Percentiles rank a stretch among this genome's conserved stretches.
phyloP scores from a whole-genome alignment of 1,284 basidiomycete genomes.

The Rhodotorula sp. region DNA sequence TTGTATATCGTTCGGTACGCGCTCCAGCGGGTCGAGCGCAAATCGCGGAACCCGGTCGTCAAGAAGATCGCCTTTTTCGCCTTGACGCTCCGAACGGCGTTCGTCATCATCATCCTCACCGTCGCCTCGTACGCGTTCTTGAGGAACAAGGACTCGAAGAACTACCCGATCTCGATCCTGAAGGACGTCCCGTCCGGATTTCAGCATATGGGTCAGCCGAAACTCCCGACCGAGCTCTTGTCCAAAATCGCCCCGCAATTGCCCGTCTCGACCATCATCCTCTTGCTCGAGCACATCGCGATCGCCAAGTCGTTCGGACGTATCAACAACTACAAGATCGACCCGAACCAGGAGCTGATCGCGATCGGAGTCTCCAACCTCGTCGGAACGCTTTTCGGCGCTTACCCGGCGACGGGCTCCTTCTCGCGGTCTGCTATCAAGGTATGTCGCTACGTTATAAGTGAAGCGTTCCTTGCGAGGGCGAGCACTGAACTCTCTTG shows the following conservation, averaged over 20 bases:
- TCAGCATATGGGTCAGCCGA: slow-evolving; percentile 56
- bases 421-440: slow-evolving; percentile 97
- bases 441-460: slow-evolving; percentile 16
- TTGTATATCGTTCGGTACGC: slow-evolving; percentile 74
- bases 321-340: slow-evolving; percentile 89
- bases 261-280: slow-evolving; percentile 80
- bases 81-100: slow-evolving; percentile 73
- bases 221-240: slow-evolving; percentile 62
- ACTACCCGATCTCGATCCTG: slow-evolving; percentile 83
- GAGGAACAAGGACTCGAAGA: slow-evolving; percentile 58
- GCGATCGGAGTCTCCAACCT: slow-evolving; percentile 92
- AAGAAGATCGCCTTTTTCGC: slow-evolving; percentile 81
- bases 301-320: slow-evolving; percentile 86
- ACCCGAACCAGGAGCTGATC: slow-evolving; percentile 90
- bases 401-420: slow-evolving; percentile 59
- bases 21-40: slow-evolving; percentile 54
- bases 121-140: slow-evolving; percentile 80
- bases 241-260: slow-evolving; percentile 70
- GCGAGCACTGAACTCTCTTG: not conserved
- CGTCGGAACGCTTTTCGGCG: not conserved
- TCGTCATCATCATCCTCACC: slow-evolving; percentile 80
- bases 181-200: slow-evolving; percentile 63
- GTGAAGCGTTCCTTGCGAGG: not conserved
- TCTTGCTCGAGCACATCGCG: slow-evolving; percentile 87
- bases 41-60: slow-evolving; percentile 39